Conservation (phyloP, 495 filamentous ascomycete genomes). For the Trichoderma parareesei region DNA sequence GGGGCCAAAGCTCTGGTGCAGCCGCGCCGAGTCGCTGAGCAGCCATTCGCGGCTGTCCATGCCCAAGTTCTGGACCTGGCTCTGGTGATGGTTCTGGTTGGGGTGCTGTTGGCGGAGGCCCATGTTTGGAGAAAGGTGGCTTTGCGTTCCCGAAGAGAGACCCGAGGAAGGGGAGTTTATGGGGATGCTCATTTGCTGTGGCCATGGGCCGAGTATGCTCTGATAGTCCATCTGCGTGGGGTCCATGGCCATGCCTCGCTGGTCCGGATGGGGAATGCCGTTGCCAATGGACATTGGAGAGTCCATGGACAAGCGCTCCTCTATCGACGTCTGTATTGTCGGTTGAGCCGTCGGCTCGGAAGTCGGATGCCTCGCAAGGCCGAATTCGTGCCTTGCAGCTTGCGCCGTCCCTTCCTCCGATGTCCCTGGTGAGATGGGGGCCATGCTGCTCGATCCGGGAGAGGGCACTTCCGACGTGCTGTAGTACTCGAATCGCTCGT, state of each 20-base stretch:
- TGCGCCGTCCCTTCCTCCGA: slow-evolving; percentile 21
- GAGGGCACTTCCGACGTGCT: slow-evolving; percentile 50
- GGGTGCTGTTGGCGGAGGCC: neutral
- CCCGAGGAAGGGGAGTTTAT: neutral
- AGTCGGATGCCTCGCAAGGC: neutral
- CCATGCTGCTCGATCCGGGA: slow-evolving; percentile 28
- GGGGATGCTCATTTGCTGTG: neutral
- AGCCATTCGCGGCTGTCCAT: slow-evolving; percentile 2
- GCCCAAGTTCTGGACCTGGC: neutral
- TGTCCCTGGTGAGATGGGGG: slow-evolving; percentile 14
- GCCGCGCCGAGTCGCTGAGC: neutral
- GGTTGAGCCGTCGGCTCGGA: neutral
- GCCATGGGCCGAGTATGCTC: neutral
- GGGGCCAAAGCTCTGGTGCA: neutral
- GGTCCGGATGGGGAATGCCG: neutral
- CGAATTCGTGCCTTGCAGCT: slow-evolving; percentile 13
- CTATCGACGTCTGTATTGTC: neutral
- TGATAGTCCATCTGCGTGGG: neutral
- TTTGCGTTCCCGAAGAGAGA: neutral
- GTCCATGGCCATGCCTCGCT: neutral
- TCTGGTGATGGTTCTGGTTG: neutral
- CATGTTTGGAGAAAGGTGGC: neutral
- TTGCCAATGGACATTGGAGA: neutral
- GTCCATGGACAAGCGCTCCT: neutral
- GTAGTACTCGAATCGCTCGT: slow-evolving; percentile 46